Evolutionary conservation across 768 basidiomycete species (phyloP), one percentile per base, ranked within the genome.

Genomic region (Kwoniella newhampshirensis): DNA sequence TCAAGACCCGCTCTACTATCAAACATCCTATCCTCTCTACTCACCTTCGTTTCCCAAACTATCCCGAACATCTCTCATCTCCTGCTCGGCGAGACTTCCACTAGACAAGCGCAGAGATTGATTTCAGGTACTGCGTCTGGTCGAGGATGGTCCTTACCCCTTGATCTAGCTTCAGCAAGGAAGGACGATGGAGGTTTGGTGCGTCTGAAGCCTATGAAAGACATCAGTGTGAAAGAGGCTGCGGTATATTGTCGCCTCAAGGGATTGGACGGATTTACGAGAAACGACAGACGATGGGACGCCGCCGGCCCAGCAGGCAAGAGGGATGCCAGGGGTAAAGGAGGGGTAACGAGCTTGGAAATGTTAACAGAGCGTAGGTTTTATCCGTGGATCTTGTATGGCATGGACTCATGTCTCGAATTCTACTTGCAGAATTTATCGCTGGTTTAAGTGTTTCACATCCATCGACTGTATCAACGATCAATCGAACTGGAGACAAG

Each of bases 381-480:
- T 18, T 20, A 8, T 12, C 36, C 8, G n/a, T 49, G 44, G n/a
- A n/a, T n/a, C 48, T 13, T 53, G 6, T 26, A 18, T 4, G 26
- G n/a, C 32, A 18, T 2, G 21, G 28, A 13, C 39, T 23, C 7
- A 2, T 42, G n/a, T 43, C 20, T 27, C 13, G 32, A 32, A 13
- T 13, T n/a, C 32, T 42, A 39, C 26, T 20, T 4, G 18, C 60
- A 76, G 75, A 70, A 49, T 76, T 76, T 56, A 71, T 76, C 44
- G 66, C 67, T 20, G 63, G 61, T 26, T 54, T 76, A 13, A 63
- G 59, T 27, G 68, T 66, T 3, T 69, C 71, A 9, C 75, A 76
- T 55, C 75, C 75, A 3, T 62, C 71, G 4, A 76, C 75, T 6
- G 75, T 76, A n/a, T 76, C 75, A 4, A 76, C 75, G 15, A 76